Conservation (phyloP, 1,139 yeast species). For the Kodamaea derodonti region DNA sequence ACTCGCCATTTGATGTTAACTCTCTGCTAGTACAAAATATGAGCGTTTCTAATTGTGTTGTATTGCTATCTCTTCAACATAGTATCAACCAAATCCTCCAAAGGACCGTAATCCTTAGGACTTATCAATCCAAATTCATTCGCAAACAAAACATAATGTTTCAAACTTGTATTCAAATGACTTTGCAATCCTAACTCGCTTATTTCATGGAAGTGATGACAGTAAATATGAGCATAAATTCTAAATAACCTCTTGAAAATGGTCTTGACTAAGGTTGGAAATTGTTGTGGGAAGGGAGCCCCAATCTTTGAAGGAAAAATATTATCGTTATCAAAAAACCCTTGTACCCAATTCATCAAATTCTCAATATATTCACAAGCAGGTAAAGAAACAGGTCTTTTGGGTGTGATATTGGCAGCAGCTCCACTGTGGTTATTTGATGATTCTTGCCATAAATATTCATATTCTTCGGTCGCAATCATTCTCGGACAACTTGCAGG, state of each 20-base stretch:
- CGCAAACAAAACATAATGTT: constrained; percentile 87
- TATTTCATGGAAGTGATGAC: constrained; percentile 95
- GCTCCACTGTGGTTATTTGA: constrained; percentile 33
- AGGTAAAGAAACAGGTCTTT: constrained; percentile 51
- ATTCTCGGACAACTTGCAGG: constrained; percentile 89
- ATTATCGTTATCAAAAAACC: constrained; percentile 81
- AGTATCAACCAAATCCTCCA: constrained; percentile 78
- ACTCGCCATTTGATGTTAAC: too few relatives aligned
- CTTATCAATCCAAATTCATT: constrained; percentile 77
- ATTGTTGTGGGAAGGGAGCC: constrained; percentile 76
- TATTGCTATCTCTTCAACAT: constrained; percentile 47
- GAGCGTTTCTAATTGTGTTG: too few relatives aligned
- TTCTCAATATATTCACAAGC: constrained; percentile 95
- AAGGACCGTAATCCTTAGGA: constrained; percentile 85
- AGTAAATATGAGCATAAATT: constrained; percentile 96
- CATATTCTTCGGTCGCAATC: constrained; percentile 97
- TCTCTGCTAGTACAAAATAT: too few relatives aligned
- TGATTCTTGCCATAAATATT: constrained; percentile 90
- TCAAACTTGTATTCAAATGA: constrained; percentile 87
- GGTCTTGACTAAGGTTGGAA: constrained; percentile 70
- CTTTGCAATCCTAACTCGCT: constrained; percentile 89
- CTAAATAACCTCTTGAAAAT: constrained; percentile 87
- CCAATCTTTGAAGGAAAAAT: constrained; percentile 89
- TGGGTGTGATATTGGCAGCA: constrained; percentile 44
- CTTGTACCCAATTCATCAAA: constrained; percentile 92